These are phyloP conservation scores for Neurospora pannonica DNA, from an alignment of 495 filamentous ascomycete species.

Conservation along the genomic window DNA sequence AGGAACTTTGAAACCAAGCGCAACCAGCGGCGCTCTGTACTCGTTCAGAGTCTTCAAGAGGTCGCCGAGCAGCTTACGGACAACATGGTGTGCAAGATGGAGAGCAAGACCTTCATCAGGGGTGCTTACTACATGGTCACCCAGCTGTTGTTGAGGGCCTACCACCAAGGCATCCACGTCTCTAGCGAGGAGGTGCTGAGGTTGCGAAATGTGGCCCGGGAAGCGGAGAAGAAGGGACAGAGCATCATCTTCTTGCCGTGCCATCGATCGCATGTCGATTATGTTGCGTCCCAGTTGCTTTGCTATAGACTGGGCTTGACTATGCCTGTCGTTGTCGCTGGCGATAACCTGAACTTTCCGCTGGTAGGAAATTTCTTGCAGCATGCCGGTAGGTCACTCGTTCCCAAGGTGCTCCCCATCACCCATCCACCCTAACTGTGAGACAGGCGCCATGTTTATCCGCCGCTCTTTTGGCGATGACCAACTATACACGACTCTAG, in stretches of 20 bases:
- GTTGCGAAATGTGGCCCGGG: slow-evolving; percentile 67
- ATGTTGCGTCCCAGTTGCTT: slow-evolving; percentile 85
- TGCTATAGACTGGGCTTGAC: slow-evolving; percentile 88
- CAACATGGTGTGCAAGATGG: slow-evolving; percentile 98
- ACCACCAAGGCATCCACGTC: slow-evolving; percentile 97
- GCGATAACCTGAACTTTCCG: slow-evolving; percentile 93
- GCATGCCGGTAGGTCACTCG: slow-evolving; percentile 57
- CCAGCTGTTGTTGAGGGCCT: slow-evolving; percentile 82
- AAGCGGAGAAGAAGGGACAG: slow-evolving; percentile 78
- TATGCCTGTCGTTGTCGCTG: slow-evolving; percentile 86
- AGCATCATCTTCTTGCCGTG: slow-evolving; percentile 94
- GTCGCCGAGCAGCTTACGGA: slow-evolving; percentile 79
- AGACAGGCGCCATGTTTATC: slow-evolving; percentile 85
- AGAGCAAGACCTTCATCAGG: slow-evolving; percentile 86
- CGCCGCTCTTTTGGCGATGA: slow-evolving; percentile 88
- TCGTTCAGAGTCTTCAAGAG: slow-evolving; percentile 48
- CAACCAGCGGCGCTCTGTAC: slow-evolving; percentile 52
- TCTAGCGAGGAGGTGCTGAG: slow-evolving; percentile 87
- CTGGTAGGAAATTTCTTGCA: slow-evolving; percentile 83
- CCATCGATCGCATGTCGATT: slow-evolving; percentile 91
- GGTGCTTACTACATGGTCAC: slow-evolving; percentile 83
- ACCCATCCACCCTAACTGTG: not conserved
- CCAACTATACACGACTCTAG: slow-evolving; percentile 76
- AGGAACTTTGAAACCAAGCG: slow-evolving; percentile 46
- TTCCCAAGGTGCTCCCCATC: not conserved